Evolutionary conservation across 2,329 filamentous ascomycete genomes (phyloP).

Genomic region (Orbilia javanica): DNA sequence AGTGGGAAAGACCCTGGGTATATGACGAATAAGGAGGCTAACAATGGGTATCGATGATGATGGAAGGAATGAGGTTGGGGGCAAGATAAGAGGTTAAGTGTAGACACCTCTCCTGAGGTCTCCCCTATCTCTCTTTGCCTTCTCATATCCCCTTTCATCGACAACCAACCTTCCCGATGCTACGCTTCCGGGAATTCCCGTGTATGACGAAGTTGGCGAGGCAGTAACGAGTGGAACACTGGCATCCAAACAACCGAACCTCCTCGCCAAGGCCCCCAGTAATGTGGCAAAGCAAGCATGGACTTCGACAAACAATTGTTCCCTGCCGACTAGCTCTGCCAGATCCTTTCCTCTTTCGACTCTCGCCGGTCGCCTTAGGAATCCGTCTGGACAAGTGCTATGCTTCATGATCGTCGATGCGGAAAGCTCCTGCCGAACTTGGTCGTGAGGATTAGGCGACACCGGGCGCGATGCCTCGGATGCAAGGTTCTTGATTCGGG

Average conservation of each 20-base stretch:
- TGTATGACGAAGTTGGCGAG: conserved; percentile 33
- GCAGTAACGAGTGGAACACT: conserved; percentile 41
- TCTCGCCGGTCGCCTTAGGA: conserved; percentile 72
- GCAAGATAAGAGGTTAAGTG: conserved; percentile 10
- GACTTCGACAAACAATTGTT: conserved; percentile 77
- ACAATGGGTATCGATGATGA: background rate
- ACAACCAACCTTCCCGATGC: conserved; percentile 35
- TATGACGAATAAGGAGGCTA: conserved; percentile 1
- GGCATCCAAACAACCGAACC: conserved; percentile 60
- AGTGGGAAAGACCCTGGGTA: conserved; percentile 13
- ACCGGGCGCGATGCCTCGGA: conserved; percentile 67
- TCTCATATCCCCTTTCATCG: conserved; percentile 43
- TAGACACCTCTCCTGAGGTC: conserved; percentile 49
- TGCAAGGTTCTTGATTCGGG: conserved; percentile 76
- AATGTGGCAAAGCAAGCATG: conserved; percentile 75
- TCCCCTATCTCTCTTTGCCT: conserved; percentile 32
- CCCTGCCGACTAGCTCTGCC: conserved; percentile 75
- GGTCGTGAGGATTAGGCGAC: conserved; percentile 63
- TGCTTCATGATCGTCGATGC: conserved; percentile 72
- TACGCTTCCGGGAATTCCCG: conserved; percentile 51
- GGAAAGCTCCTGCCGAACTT: conserved; percentile 66
- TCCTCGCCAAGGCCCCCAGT: conserved; percentile 64
- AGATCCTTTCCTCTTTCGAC: conserved; percentile 73
- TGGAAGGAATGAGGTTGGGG: background rate
- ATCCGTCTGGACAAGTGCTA: conserved; percentile 66